Base-by-base conservation (phyloP, 768 basidiomycete species). In the Cyathus striatus region DNA sequence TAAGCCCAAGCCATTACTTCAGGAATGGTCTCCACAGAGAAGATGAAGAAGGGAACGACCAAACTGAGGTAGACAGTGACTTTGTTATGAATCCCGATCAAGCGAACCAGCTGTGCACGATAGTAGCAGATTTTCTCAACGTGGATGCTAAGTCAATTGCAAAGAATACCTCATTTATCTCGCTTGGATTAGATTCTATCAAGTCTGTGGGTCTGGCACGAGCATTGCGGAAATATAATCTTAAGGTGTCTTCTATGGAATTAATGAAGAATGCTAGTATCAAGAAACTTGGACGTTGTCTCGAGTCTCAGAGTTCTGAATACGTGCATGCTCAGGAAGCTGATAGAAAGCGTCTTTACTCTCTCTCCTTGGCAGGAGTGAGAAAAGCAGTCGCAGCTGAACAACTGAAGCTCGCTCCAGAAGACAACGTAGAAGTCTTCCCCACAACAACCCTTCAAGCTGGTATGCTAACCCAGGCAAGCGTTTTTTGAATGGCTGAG, bases 381-480 rank as follows among this genome's bases (percentile, higher is more conserved):
- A 13, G 35, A 20, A 37, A 37, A 14, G 2, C 21, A 14, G n/a
- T 37, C n/a, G 10, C 35, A 37, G 35, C 35, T 14, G 35, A 37
- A 20, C 35, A 52, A 21, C 6, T 60, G 39, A 50, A 52, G 34
- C 42, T 60, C 13, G 40, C 49, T 22, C 22, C 42, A 18, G 51
- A 52, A 5, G 73, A 75, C 41, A 44, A 56, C 20, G 58, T 67
- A 5, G 44, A 48, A 10, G 40, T 68, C 18, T 68, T 58, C 45
- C 72, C 72, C 9, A 66, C 68, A 5, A 75, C 72, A 4, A 60
- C 58, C 17, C 56, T 75, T 16, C 74, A 75, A 52, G 59, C 69
- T 13, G 74, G 74, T 9, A 73, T 75, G 72, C 49, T 75, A 32
- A 73, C 73, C 3, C 73, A 75, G 60, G 73, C 71, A 44, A n/a